Base-by-base conservation (phyloP, 768 basidiomycete genomes). In the Amanita thiersii region DNA sequence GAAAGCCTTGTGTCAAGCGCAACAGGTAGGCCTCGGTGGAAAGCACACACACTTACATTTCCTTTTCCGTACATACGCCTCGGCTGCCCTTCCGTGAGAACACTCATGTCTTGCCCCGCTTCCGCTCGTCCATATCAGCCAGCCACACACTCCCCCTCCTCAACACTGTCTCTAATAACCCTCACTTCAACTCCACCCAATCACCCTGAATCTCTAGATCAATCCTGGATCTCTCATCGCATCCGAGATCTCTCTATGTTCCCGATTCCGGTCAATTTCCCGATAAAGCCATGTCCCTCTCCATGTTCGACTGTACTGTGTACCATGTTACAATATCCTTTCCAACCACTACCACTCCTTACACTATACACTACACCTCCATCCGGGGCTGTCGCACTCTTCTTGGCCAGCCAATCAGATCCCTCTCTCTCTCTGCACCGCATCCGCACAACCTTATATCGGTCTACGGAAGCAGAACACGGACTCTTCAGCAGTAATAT, bases 11-110 rank as follows among this genome's bases (percentile, higher is more conserved):
- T 52, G 52, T 49, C 55, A 58, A 58, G 35, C 35, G 4, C 25
- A 56, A 50, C 53, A 53, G 51, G 47, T 52, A 52, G 50, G 49
- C 56, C 48, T 47, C 45, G 43, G 49, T 42, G 35, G 26, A 37
- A 30, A n/a, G 31, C 56, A 53, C 56, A 56, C 59, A 52, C 55
- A 54, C 58, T 60, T 60, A 55, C 53, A 54, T 62, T 64, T 54
- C 56, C 62, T 47, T 50, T 57, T 59, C 15, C n/a, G 40, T 25
- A 24, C 32, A 35, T 12, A 23, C 38, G 14, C 38, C 25, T 28
- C 18, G n/a, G 35, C 38, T 26, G 38, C 25, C 29, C 12, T 11
- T n/a, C 37, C n/a, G 26, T 28, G n/a, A n/a, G n/a, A n/a, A n/a
- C n/a, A n/a, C n/a, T 28, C 26, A 15, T 14, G 19, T 35, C 7